Base-by-base conservation (phyloP, 371 early-diverging fungal genomes). In the Mortierella sp. region DNA sequence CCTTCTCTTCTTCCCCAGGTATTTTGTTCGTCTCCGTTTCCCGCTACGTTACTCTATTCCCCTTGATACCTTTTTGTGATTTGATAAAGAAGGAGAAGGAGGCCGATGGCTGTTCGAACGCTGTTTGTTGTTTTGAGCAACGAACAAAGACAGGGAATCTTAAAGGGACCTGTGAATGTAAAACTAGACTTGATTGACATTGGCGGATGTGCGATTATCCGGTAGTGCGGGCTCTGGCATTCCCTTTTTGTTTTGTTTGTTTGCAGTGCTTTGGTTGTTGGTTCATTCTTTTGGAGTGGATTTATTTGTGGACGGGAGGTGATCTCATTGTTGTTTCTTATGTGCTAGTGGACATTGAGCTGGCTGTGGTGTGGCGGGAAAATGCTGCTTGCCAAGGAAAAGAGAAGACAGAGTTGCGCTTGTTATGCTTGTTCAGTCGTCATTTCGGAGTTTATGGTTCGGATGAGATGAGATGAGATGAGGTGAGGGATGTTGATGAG, bases 201-300 rank as follows among this genome's bases (percentile, higher is more conserved):
- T 10, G n/a, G n/a, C 58, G 58, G 58, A 58, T 22, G 58, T 58
- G 58, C 58, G 58, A 58, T 58, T 58, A 19, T 58, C 58, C 58
- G 31, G 37, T 58, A 34, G 34, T 34, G 16, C 37, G 58, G 58
- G 34, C 58, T 58, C 58, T 31, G 58, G 3, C 31, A 31, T 55
- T 19, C n/a, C n/a, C n/a, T 48, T 14, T 48, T 22, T 48, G 16
- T 19, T 7, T n/a, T 48, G 48, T 48, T 10, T 48, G n/a, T 48
- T n/a, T n/a, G n/a, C n/a, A n/a, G n/a, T n/a, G n/a, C n/a, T n/a
- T n/a, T n/a, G n/a, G n/a, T n/a, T n/a, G n/a, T n/a, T n/a, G n/a
- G n/a, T n/a, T n/a, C n/a, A n/a, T n/a, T n/a, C 2, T 14, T 45
- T 11, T 45, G 45, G 45, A 45, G 2, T 29, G 53, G 0, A 52